Evolutionary conservation across 2,329 filamentous ascomycete genomes (phyloP).

Genomic region (Alternaria consortialis): DNA sequence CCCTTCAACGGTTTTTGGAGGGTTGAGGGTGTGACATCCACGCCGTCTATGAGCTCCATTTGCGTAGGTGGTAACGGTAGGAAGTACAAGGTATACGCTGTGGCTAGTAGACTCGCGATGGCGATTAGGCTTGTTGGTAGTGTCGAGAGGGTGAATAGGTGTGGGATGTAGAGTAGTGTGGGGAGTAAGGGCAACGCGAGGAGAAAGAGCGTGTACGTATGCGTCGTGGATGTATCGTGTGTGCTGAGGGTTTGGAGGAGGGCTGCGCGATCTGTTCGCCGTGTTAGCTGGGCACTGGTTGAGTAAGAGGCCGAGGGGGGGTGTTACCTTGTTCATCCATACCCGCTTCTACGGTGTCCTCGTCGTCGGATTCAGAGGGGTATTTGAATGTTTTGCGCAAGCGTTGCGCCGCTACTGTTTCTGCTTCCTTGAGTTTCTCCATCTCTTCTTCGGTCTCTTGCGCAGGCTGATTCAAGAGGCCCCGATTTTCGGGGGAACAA

Average conservation of each 20-base stretch:
- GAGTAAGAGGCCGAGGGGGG: neutral
- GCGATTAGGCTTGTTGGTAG: conserved; percentile 64
- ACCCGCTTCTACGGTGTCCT: conserved; percentile 65
- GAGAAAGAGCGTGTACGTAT: conserved; percentile 64
- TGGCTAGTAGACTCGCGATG: conserved; percentile 70
- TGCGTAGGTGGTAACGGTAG: conserved; percentile 64
- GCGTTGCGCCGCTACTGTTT: conserved; percentile 60
- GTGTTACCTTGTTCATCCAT: conserved; percentile 77
- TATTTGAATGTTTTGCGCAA: conserved; percentile 82
- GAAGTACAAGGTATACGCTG: conserved; percentile 67
- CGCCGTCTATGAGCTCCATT: conserved; percentile 25
- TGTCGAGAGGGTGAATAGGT: conserved; percentile 53
- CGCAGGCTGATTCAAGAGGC: too few species aligned
- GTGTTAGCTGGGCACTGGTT: conserved; percentile 1
- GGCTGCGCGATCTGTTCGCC: conserved; percentile 39
- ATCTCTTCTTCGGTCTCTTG: neutral
- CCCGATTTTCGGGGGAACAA: neutral
- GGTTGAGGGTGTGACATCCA: conserved; percentile 5
- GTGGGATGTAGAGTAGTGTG: conserved; percentile 64
- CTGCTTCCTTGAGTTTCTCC: conserved; percentile 14
- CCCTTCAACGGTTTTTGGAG: neutral
- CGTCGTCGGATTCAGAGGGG: conserved; percentile 65
- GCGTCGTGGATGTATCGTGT: conserved; percentile 51
- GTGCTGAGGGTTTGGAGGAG: conserved; percentile 42
- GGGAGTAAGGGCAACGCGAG: conserved; percentile 68